phyloP scores from a whole-genome alignment of 1,284 basidiomycete species.

The Trametes hirsuta region DNA sequence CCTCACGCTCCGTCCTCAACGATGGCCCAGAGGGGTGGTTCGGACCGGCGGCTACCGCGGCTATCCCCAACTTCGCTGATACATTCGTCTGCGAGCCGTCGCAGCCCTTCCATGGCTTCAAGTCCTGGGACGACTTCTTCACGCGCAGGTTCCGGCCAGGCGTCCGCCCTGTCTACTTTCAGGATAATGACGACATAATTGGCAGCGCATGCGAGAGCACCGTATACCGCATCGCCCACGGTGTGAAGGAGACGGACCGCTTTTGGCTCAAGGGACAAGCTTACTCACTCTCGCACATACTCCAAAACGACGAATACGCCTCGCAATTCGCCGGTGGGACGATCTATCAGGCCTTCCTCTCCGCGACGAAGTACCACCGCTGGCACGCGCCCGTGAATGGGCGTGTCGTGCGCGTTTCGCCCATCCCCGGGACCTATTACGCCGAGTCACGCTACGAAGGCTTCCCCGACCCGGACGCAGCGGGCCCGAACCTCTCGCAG shows the following conservation, averaged over 20 bases:
- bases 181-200: slow-evolving; percentile 43
- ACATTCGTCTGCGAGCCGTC: slow-evolving; percentile 48
- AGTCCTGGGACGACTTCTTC: slow-evolving; percentile 61
- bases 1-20: slow-evolving; percentile 45
- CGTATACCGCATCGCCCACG: slow-evolving; percentile 39
- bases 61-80: slow-evolving; percentile 33
- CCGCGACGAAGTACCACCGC: slow-evolving; percentile 46
- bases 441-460: slow-evolving; percentile 29
- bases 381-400: slow-evolving; percentile 48
- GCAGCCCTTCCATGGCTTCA: slow-evolving; percentile 45
- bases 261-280: slow-evolving; percentile 54
- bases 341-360: slow-evolving; percentile 49
- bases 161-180: slow-evolving; percentile 42
- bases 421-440: slow-evolving; percentile 46
- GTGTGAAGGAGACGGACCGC: slow-evolving; percentile 40
- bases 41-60: slow-evolving; percentile 37
- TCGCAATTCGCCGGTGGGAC: slow-evolving; percentile 44
- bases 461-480: slow-evolving; percentile 20
- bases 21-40: slow-evolving; percentile 48
- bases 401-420: slow-evolving; percentile 39
- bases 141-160: slow-evolving; percentile 44
- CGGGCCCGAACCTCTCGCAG: slow-evolving; percentile 30
- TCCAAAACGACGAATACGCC: slow-evolving; percentile 39
- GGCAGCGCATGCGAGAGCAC: slow-evolving; percentile 51
- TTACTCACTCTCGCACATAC: slow-evolving; percentile 47